Evolutionary conservation across 2,329 filamentous ascomycete genomes (phyloP), one percentile per base, ranked within the genome.

Genomic region (Dactylonectria estremocensis): DNA sequence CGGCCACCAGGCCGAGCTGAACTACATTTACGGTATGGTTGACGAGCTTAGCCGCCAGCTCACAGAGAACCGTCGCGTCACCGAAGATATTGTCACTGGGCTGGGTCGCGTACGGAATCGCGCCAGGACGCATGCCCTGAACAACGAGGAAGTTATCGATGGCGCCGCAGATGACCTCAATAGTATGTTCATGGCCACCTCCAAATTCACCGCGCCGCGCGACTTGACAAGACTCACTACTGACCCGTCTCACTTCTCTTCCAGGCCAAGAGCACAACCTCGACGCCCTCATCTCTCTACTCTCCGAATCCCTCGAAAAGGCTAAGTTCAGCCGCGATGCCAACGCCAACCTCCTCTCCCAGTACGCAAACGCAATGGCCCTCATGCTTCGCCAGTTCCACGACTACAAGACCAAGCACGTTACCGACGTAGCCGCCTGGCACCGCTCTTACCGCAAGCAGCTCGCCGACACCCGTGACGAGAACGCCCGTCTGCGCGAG

Each of bases 21-120:
- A 90, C 76, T 89, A 90, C 79, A 90, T 92, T 75, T 91, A 91
- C 76, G 84, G 85, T 71, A 89, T 92, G 87, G 90, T 92, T 11
- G 90, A 92, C 75, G 89, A 91, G 76, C 83, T 92, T 54, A 90
- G 89, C 73, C 86, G 87, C 37, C 88, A 91, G 76, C 83, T 92
- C 33, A 86, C 89, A 13, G 88, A 90, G 58, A 91, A 90, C 77
- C 84, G 88, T 71, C 84, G 86, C 48, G 86, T 88, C 43, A 87
- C 89, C n/a, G 88, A 90, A 70, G 88, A 90, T 28, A 90, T 92
- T 53, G 88, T 92, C 56, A 84, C 83, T n/a, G 88, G 88, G 46
- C 84, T 91, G 48, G 90, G 90, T 31, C 85, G 86, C 64, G 88
- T 92, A 70, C 87, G 90, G 66, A 87, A 84, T 73, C 85, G 84